Base-by-base conservation (phyloP, 495 filamentous ascomycete species). In the Glutinoglossum americanum region DNA sequence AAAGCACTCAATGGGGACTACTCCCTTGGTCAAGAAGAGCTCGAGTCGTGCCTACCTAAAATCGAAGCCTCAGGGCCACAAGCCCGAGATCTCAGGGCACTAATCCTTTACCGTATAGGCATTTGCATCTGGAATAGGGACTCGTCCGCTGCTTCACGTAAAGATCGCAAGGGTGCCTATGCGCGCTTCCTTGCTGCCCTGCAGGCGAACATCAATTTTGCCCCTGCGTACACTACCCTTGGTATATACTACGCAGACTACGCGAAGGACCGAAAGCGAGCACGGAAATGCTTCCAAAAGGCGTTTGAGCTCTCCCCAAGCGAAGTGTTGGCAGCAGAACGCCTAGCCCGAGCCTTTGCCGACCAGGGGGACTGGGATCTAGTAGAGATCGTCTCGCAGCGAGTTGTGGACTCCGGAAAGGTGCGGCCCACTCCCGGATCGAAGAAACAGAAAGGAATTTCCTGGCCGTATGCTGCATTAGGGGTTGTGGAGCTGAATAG, bases 211-310 rank as follows among this genome's bases (percentile, higher is more conserved):
- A 76, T 92, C 66, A 96, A 86, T 63, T 92, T 78, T 68, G 90
- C 92, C 1, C 89, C 92, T 3, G 81, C 92, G 0, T 99, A 96
- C 70, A 94, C 89, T 0, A 89, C 80, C 57, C 78, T 99, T 10
- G 92, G 92, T n/a, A 71, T 90, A n/a, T 99, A 82, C 70, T 99
- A 94, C 64, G 81, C 81, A 11, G 93, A 96, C 61, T 94, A 96
- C 62, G 81, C 79, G 58, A 85, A 80, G 60, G 90, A 97, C 69
- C 86, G 80, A 67, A 80, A 79, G 60, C 74, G 92, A 62, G 87
- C 89, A 23, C 78, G 85, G 13, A 82, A 82, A 62, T 97, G 92
- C 66, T 99, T 97, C 64, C 87, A 96, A 63, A 96, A 95, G 66
- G 92, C 92, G 0, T 90, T 99, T 53, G 92, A 99, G 66, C 72